These are phyloP conservation scores for Beta vulgaris DNA, from an alignment of 148 eudicot species.

Conservation along the genomic window DNA sequence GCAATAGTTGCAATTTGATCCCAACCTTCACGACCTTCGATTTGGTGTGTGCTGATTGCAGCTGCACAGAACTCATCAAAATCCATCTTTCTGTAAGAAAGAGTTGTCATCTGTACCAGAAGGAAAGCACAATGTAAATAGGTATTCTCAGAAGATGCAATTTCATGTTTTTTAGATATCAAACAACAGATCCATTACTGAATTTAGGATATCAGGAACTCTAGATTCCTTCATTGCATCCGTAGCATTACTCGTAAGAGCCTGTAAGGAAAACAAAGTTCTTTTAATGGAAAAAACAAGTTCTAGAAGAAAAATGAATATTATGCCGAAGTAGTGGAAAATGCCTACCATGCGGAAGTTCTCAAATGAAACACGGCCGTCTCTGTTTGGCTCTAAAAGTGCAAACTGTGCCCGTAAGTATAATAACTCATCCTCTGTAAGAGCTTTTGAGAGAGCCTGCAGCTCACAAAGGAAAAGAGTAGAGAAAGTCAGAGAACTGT, in stretches of 20 bases:
- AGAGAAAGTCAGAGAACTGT: too few relatives aligned
- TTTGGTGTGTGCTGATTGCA: conserved; percentile 59
- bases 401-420: conserved; percentile 55
- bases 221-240: conserved; percentile 70
- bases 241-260: conserved; percentile 51
- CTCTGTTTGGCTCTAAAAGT: conserved; percentile 31
- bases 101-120: conserved; percentile 52
- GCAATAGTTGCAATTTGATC: conserved; percentile 57
- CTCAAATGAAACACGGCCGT: conserved; percentile 33
- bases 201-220: conserved; percentile 56
- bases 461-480: conserved; percentile 6
- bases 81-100: conserved; percentile 59
- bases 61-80: conserved; percentile 76
- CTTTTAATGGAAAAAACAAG: too few relatives aligned
- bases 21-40: conserved; percentile 57
- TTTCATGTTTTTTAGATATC: not conserved
- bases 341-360: conserved; percentile 40
- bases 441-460: conserved; percentile 69
- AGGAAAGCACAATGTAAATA: not conserved
- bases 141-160: not conserved
- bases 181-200: conserved; percentile 28
- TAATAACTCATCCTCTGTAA: conserved; percentile 60
- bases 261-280: conserved; percentile 37
- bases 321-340: too few relatives aligned
- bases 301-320: too few relatives aligned